These are phyloP conservation scores for Dioscorea cayenensis DNA, from an alignment of 116 monocot species.

Conservation along the genomic window DNA sequence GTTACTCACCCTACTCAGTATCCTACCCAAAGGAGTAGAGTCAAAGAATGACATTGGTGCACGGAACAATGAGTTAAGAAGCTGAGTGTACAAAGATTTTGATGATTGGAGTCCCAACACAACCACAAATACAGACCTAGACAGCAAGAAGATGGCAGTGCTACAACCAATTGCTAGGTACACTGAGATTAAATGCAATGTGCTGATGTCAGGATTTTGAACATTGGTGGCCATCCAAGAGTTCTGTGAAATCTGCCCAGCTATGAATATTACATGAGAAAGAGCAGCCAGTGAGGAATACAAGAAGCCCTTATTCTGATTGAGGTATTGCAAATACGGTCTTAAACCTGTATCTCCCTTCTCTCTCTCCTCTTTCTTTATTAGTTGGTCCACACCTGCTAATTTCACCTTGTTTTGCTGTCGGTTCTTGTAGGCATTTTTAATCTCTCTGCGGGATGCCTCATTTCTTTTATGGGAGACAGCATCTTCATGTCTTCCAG, in stretches of 20 bases:
- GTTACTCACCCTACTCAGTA: conserved; percentile 45
- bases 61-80: conserved; percentile 48
- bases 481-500: background rate
- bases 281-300: background rate
- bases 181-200: background rate
- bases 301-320: conserved; percentile 1
- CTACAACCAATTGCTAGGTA: background rate
- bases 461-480: background rate
- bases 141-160: conserved; percentile 15
- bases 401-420: background rate
- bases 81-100: conserved; percentile 42
- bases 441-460: background rate
- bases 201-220: conserved; percentile 1
- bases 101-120: conserved; percentile 42
- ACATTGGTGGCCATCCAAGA: conserved; percentile 4
- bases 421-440: background rate
- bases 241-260: conserved; percentile 1
- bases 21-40: conserved; percentile 67
- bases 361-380: conserved; percentile 1
- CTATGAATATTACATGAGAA: conserved; percentile 4
- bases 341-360: background rate
- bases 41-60: conserved; percentile 76
- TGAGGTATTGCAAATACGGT: background rate
- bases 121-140: conserved; percentile 35
- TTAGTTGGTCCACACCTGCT: background rate